Evolutionary conservation across 2,329 filamentous ascomycete genomes (phyloP).

Genomic region (Hypoxylon sp.): DNA sequence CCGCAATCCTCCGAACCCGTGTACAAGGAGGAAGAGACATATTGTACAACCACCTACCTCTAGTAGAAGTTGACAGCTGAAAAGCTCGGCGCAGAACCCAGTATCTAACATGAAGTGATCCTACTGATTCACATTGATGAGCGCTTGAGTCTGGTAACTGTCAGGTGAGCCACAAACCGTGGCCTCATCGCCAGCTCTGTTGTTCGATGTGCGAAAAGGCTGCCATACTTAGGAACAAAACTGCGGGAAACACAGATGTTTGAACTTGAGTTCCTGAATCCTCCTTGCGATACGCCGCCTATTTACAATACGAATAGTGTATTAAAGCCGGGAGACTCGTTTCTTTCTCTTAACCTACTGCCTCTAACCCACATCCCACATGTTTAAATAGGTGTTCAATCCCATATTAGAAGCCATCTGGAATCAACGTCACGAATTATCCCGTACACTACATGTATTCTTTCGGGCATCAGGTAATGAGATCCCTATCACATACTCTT

Average conservation of each 20-base stretch:
- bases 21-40: conserved; percentile 16
- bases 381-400: conserved; percentile 26
- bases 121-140: conserved; percentile 29
- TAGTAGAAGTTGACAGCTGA: conserved; percentile 13
- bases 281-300: conserved; percentile 23
- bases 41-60: conserved; percentile 26
- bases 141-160: neutral
- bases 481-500: conserved; percentile 33
- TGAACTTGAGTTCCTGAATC: conserved; percentile 39
- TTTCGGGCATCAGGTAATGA: conserved; percentile 13
- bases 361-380: neutral
- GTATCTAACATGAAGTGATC: conserved; percentile 28
- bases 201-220: neutral
- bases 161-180: conserved; percentile 12
- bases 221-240: conserved; percentile 24
- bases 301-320: conserved; percentile 20
- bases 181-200: conserved; percentile 16
- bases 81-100: conserved; percentile 20
- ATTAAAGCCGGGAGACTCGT: neutral
- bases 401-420: conserved; percentile 24
- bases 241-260: conserved; percentile 35
- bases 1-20: conserved; percentile 30
- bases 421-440: conserved; percentile 16
- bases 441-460: neutral
- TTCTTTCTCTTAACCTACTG: conserved; percentile 14